Evolutionary conservation across 768 basidiomycete species (phyloP).

Genomic region (Tricholomella constricta): DNA sequence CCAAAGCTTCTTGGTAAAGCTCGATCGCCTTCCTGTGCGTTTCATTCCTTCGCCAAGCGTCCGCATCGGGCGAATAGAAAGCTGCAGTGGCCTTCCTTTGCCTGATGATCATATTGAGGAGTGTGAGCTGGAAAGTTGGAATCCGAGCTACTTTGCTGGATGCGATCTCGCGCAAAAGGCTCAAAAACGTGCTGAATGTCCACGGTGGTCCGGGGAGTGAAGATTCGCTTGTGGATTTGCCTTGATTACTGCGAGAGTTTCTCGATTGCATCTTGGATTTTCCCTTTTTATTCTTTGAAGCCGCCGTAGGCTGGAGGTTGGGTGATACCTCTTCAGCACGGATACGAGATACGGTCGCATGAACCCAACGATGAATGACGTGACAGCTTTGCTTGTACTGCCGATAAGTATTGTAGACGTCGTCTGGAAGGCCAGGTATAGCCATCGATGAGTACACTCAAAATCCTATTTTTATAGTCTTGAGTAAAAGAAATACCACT

Average conservation of each 20-base stretch:
- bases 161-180: slow-evolving; percentile 4
- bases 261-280: not conserved
- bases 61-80: slow-evolving; percentile 8
- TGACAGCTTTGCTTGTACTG: slow-evolving; percentile 6
- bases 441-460: too few relatives aligned
- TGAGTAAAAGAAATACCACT: too few relatives aligned
- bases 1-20: slow-evolving; percentile 1
- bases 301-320: not conserved
- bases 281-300: not conserved
- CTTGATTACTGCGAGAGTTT: not conserved
- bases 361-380: slow-evolving; percentile 2
- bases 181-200: not conserved
- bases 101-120: slow-evolving; percentile 2
- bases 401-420: slow-evolving; percentile 4
- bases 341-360: not conserved
- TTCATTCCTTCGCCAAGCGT: slow-evolving; percentile 5
- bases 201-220: not conserved
- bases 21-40: slow-evolving; percentile 4
- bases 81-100: slow-evolving; percentile 7
- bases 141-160: slow-evolving; percentile 4
- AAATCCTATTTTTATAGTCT: too few relatives aligned
- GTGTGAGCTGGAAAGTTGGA: not conserved
- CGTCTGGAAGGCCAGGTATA: not conserved
- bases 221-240: not conserved
- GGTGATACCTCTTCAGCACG: not conserved